Evolutionary conservation across 2,329 filamentous ascomycete genomes (phyloP), one percentile per base, ranked within the genome.

Genomic region (Teratosphaeria zuluensis): DNA sequence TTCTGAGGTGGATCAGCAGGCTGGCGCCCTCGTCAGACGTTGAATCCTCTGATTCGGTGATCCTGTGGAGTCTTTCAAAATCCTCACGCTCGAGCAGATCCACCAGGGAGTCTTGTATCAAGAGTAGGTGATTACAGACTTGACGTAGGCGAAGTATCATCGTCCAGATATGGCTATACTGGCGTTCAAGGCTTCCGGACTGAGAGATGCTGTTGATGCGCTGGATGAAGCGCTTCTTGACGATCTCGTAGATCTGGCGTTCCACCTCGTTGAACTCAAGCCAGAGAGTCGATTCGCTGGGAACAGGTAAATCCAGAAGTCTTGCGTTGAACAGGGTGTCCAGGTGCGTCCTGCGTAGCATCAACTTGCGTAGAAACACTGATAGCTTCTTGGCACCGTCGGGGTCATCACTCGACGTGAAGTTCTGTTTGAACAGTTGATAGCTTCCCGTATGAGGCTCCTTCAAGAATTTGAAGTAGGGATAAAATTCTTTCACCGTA

Each of bases 301-400:
- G n/a, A n/a, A n/a, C n/a, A n/a, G n/a, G 83, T 0, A 86, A 72
- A 8, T 76, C 78, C 16, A 85, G 66, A 1, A 86, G 78, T 0
- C 81, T 79, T 0, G 75, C 71, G 1, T 77, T 74, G 60, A 85
- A 81, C 16, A 85, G 72, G 0, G 69, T 76, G 57, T 82, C 80
- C 69, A 67, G 4, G 16, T 53, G 32, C 7, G 32, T 30, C 35
- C 48, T 0, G 81, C 84, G 5, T 81, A 82, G 75, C 77, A 85
- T 81, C 56, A 81, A 77, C 59, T 71, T 74, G 1, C 68, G 65
- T 0, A 79, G 67, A 4, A 75, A 72, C 1, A 70, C 67, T 1
- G 72, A 63, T 0, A 79, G 68, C 3, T 72, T 70, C 42, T 73
- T 69, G 0, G 68, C 69, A 5, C 74, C 71, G 0, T 67, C 56